Conservation (phyloP, 2,329 filamentous ascomycete species). For the Hypoxylon sp. region DNA sequence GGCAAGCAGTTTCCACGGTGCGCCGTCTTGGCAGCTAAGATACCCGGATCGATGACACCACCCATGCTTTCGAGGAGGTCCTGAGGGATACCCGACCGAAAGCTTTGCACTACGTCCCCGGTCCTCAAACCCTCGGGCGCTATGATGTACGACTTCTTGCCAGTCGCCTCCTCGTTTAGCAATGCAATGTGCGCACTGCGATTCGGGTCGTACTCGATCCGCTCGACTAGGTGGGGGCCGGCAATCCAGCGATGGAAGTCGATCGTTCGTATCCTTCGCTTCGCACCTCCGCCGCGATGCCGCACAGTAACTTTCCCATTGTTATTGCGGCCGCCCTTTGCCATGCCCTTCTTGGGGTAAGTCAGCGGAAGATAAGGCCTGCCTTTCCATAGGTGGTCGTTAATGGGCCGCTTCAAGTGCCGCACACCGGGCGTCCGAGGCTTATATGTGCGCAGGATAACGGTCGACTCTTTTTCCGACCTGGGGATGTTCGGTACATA, state of each 20-base stretch:
- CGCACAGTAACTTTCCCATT: constrained; percentile 85
- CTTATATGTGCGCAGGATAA: constrained; percentile 82
- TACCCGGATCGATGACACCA: constrained; percentile 90
- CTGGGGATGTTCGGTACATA: constrained; percentile 22
- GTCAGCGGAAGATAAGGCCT: constrained; percentile 84
- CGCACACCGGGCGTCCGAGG: constrained; percentile 91
- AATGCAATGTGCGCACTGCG: constrained; percentile 93
- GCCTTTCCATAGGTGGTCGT: constrained; percentile 97
- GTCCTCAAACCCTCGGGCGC: constrained; percentile 94
- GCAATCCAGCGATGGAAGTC: constrained; percentile 84
- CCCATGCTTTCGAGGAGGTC: constrained; percentile 92
- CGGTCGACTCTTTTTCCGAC: constrained; percentile 45
- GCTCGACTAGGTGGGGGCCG: constrained; percentile 86
- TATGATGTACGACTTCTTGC: constrained; percentile 86
- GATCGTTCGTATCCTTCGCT: constrained; percentile 88
- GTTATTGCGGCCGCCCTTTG: constrained; percentile 91
- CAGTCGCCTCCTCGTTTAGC: constrained; percentile 75
- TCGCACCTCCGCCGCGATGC: constrained; percentile 90
- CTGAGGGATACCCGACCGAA: constrained; percentile 85
- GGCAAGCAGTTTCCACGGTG: constrained; percentile 95
- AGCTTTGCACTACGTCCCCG: constrained; percentile 92
- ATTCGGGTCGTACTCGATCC: constrained; percentile 95
- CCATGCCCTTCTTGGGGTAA: constrained; percentile 89
- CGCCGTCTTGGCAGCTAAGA: constrained; percentile 91
- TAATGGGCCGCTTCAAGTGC: constrained; percentile 90